Percentiles rank a stretch among this genome's conserved stretches.
Evolutionary conservation across 2,329 filamentous ascomycete genomes (phyloP).

Genomic region (Mycosphaerella arachidis): DNA sequence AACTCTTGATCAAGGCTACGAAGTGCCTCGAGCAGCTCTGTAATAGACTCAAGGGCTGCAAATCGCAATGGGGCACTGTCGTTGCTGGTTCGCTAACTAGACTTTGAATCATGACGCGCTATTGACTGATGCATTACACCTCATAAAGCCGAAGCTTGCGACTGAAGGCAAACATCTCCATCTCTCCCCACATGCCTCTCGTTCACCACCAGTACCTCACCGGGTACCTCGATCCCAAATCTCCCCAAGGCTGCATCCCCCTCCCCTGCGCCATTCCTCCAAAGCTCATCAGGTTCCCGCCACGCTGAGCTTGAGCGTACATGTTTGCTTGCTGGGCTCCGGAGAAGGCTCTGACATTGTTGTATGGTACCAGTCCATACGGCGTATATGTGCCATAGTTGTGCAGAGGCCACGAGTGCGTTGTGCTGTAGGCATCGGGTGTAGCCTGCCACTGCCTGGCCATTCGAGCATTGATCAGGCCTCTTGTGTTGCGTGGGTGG

Average conservation of each 20-base stretch:
- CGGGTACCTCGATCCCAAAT: neutral
- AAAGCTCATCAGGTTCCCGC: neutral
- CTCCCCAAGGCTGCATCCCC: neutral
- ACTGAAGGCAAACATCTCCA: neutral
- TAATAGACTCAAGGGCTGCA: too few relatives aligned
- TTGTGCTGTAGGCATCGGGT: neutral
- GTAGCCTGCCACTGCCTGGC: neutral
- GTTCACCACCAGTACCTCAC: neutral
- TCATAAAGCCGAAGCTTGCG: neutral
- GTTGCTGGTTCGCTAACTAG: too few relatives aligned
- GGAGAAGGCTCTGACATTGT: neutral
- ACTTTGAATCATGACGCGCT: too few relatives aligned
- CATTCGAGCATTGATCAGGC: neutral
- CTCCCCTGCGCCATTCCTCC: neutral
- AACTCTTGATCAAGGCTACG: too few relatives aligned
- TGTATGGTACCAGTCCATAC: neutral
- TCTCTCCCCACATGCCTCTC: neutral
- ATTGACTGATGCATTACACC: too few relatives aligned
- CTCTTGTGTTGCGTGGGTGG: neutral
- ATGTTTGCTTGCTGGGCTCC: neutral
- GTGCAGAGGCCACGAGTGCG: neutral
- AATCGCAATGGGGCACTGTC: too few relatives aligned
- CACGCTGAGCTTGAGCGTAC: neutral
- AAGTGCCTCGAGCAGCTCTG: too few relatives aligned
- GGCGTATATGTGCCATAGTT: neutral